Evolutionary conservation across 805 yeast species (phyloP).

Genomic region (Hyphopichia homilentoma): DNA sequence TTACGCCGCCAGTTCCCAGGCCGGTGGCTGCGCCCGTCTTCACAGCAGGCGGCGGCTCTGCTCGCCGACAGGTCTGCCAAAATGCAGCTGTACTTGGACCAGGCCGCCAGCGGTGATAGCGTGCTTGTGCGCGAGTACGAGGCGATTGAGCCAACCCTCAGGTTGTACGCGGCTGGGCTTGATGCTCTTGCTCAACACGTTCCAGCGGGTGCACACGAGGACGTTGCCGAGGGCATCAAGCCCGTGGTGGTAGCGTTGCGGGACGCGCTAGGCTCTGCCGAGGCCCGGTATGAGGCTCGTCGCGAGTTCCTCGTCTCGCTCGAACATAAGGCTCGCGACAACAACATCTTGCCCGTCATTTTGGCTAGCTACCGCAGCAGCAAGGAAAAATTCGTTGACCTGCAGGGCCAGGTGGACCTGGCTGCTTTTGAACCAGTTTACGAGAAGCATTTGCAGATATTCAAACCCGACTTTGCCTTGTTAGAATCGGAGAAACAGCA

Average conservation of each 20-base stretch:
- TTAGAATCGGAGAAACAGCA: constrained; percentile 35
- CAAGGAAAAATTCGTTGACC: constrained; percentile 10
- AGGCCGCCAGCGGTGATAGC: constrained; percentile 62
- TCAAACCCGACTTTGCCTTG: constrained; percentile 46
- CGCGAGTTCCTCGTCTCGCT: constrained; percentile 38
- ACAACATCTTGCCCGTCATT: constrained; percentile 50
- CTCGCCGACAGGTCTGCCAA: constrained; percentile 38
- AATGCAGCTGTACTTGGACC: constrained; percentile 46
- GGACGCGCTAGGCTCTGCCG: constrained; percentile 24
- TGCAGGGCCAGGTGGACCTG: constrained; percentile 18
- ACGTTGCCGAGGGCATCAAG: constrained; percentile 28
- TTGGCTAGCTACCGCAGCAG: constrained; percentile 41
- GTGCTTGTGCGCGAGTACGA: constrained; percentile 44
- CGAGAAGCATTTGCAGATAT: constrained; percentile 41
- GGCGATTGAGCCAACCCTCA: constrained; percentile 46
- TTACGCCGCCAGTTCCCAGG: constrained; percentile 48
- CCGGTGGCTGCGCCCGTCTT: constrained; percentile 50
- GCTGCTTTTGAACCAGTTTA: constrained; percentile 35
- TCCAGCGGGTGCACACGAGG: constrained; percentile 37
- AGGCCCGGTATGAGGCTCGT: constrained; percentile 32
- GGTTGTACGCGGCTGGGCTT: constrained; percentile 40
- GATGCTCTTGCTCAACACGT: constrained; percentile 28
- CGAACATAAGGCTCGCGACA: constrained; percentile 42
- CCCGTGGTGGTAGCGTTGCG: constrained; percentile 32
- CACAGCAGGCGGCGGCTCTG: constrained; percentile 42